Base-by-base conservation (phyloP, 2,329 filamentous ascomycete genomes). In the Clarireedia monteithiana region DNA sequence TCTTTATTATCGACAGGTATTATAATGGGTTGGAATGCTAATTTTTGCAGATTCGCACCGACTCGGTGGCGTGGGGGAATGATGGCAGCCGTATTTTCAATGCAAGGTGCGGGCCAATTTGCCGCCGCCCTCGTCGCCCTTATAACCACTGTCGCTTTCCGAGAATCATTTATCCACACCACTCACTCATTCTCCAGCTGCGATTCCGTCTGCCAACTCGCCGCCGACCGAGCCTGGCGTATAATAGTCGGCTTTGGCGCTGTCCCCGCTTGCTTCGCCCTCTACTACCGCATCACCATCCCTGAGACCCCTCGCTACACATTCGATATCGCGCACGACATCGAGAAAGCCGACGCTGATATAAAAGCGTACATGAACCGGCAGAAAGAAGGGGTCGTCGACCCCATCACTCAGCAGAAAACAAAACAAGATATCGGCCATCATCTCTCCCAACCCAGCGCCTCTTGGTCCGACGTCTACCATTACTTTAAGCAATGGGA, bases 251-350 rank as follows among this genome's bases (percentile, higher is more conserved):
- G 88, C 14, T 83, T 91, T 59, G 89, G 89, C 39, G 88, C 86
- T 12, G 74, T 94, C 9, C 89, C 89, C 0, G 89, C 86, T 3
- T 87, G 83, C 64, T 79, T 91, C 57, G 89, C 88, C 12, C 76
- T 94, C n/a, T 92, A 91, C 72, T 94, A 89, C 73, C 86, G 89
- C 60, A 80, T 94, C 52, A 92, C 88, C 23, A 91, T 94, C 57
- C 89, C 89, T 7, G 89, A 94, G 73, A 91, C 89, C 3, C 88
- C 88, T 39, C 82, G 88, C 39, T 92, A 91, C 70, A 91, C 88
- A 1, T 90, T 91, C 63, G 89, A 94, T 68, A 82, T 94, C 2
- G 79, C 83, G 27, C 84, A 83, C 57, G 88, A 94, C 65, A 77
- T 89, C 30, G 80, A 88, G 69, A 88, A 89, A 72, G 89, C 82